phyloP scores from a whole-genome alignment of 2,329 filamentous ascomycete genomes.

The Aureobasidium sp. region DNA sequence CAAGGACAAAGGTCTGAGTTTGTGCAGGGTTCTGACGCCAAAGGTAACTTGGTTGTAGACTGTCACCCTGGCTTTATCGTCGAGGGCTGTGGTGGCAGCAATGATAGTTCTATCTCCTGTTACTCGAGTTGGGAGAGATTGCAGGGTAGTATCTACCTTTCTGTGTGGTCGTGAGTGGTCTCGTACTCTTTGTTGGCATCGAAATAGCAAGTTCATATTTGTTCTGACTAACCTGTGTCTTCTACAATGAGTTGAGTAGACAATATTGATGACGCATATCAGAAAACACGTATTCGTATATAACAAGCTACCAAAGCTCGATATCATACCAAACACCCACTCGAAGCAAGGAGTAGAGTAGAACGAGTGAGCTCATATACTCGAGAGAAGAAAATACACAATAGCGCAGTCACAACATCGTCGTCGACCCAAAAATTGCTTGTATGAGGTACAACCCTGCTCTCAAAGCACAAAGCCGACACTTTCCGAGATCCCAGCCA shows the following conservation, averaged over 20 bases:
- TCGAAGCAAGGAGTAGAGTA: not conserved
- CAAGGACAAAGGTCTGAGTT: not conserved
- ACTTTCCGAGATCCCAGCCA: not conserved
- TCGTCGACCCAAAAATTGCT: not conserved
- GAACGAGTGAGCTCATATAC: too few species aligned
- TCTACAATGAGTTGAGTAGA: not conserved
- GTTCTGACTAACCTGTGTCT: not conserved
- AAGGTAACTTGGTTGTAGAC: not conserved
- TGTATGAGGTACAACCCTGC: constrained; percentile 1
- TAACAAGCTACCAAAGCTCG: not conserved
- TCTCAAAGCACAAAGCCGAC: not conserved
- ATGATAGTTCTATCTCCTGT: not conserved
- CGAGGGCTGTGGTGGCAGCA: not conserved
- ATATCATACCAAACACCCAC: not conserved
- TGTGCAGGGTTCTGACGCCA: not conserved
- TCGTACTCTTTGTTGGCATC: too few species aligned
- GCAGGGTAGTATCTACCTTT: not conserved
- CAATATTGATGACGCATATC: not conserved
- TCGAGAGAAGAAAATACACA: not conserved
- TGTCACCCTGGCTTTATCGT: not conserved
- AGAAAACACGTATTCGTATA: not conserved
- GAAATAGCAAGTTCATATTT: too few species aligned
- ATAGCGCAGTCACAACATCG: not conserved
- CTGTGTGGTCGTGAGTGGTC: not conserved
- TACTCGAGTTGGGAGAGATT: not conserved